phyloP scores from a whole-genome alignment of 305 asterid species.

The Ilex paraguariensis region DNA sequence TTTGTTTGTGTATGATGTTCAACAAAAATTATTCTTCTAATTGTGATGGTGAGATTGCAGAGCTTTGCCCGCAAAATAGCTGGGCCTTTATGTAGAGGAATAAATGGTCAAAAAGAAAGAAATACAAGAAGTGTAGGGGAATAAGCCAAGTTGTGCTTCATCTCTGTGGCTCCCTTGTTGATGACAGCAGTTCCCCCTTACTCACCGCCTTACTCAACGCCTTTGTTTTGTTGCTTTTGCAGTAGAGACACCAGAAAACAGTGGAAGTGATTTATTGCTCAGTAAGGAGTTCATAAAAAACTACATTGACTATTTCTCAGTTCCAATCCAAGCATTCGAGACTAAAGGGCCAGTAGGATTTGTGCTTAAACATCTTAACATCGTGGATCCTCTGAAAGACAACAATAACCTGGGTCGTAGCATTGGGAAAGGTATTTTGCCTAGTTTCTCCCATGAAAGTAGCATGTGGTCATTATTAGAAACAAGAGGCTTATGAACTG shows the following conservation, averaged over 20 bases:
- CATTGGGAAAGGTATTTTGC: conserved; percentile 5
- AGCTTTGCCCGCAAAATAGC: not conserved
- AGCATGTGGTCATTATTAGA: not conserved
- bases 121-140: not conserved
- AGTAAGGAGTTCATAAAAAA: not conserved
- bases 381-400: conserved; percentile 12
- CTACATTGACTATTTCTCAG: not conserved
- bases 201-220: not conserved
- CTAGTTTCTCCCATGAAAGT: not conserved
- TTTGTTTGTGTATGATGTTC: no score
- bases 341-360: conserved; percentile 1
- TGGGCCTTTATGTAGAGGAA: not conserved
- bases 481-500: not conserved
- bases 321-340: not conserved
- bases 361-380: conserved; percentile 1
- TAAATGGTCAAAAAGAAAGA: not conserved
- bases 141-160: not conserved
- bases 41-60: not conserved
- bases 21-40: not conserved
- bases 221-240: not conserved
- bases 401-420: conserved; percentile 13
- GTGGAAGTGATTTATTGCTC: not conserved
- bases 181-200: not conserved
- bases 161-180: not conserved
- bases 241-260: not conserved